Evolutionary conservation across 2,329 filamentous ascomycete genomes (phyloP), one percentile per base, ranked within the genome.

Genomic region (Diaporthe nobilis): DNA sequence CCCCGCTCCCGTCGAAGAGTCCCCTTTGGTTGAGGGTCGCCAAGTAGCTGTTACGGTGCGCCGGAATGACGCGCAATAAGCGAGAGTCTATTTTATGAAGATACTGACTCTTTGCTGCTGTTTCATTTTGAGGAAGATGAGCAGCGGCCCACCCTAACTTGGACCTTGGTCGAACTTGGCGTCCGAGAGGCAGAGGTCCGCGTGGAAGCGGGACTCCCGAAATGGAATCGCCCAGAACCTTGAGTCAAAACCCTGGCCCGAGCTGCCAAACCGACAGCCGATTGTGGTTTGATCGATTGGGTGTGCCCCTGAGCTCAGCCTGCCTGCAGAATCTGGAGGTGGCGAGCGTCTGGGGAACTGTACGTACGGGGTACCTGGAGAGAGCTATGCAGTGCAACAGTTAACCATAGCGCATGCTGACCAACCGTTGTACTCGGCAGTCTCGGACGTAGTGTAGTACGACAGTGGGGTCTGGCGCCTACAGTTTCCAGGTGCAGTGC

Each of bases 31-130:
- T 17, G 47, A 39, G 13, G 8, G 13, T 8, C 25, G 65, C 65
- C 65, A 70, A 42, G 65, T 28, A 17, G 4, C 28, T n/a, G 22
- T 34, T 28, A 55, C 65, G 34, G 31, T 39, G 65, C 34, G 34
- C 34, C 47, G 65, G 47, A 70, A 70, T 70, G 49, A 70, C 31
- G 34, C 47, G 47, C 47, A 68, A 53, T 68, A 39, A 53, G 65
- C 65, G 65, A 70, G 49, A 70, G 65, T 31, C 49, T 70, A 70
- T 70, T 70, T 31, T 55, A 70, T 70, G 49, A 70, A 22, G 47
- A 42, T 22, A 55, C 65, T 70, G 65, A 70, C 65, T 70, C 65
- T 70, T 20, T 4, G 22, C n/a, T 12, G 34, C 5, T 55, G 65
- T 70, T 70, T 70, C 65, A 70, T 70, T 55, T 70, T 70, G 49